Evolutionary conservation across 2,329 filamentous ascomycete genomes (phyloP).

Genomic region (Zasmidium citrigriseum): DNA sequence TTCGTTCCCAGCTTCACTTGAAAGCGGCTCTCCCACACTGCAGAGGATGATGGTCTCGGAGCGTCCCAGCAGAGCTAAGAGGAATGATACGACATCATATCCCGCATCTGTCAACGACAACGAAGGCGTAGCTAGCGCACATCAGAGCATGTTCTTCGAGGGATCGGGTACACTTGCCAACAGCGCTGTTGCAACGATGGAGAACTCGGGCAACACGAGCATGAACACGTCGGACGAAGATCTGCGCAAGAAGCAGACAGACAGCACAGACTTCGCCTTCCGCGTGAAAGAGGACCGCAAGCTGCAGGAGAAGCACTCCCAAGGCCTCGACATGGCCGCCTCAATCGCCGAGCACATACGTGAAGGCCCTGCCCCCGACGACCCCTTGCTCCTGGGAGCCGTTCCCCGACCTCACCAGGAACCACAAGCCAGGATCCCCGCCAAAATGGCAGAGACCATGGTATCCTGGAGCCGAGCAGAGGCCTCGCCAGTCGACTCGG

Average conservation of each 20-base stretch:
- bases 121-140: slow-evolving; percentile 4
- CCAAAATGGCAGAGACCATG: slow-evolving; percentile 10
- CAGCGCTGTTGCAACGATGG: slow-evolving; percentile 14
- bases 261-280: slow-evolving; percentile 12
- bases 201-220: slow-evolving; percentile 15
- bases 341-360: background rate
- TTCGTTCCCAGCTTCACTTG: slow-evolving; percentile 56
- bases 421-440: slow-evolving; percentile 6
- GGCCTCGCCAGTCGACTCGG: slow-evolving; percentile 11
- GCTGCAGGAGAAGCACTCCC: background rate
- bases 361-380: background rate
- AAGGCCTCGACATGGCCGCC: background rate
- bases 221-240: slow-evolving; percentile 14
- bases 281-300: background rate
- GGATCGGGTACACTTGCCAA: slow-evolving; percentile 20
- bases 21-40: slow-evolving; percentile 26
- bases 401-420: background rate
- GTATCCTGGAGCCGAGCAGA: background rate
- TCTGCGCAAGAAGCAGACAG: slow-evolving; percentile 2
- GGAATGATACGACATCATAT: slow-evolving; percentile 7
- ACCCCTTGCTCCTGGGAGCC: background rate
- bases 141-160: slow-evolving; percentile 21
- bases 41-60: slow-evolving; percentile 23
- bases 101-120: slow-evolving; percentile 6
- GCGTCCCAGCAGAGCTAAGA: slow-evolving; percentile 15